phyloP scores from a whole-genome alignment of 106 monocot genomes.

The Amphibolis antarctica region DNA sequence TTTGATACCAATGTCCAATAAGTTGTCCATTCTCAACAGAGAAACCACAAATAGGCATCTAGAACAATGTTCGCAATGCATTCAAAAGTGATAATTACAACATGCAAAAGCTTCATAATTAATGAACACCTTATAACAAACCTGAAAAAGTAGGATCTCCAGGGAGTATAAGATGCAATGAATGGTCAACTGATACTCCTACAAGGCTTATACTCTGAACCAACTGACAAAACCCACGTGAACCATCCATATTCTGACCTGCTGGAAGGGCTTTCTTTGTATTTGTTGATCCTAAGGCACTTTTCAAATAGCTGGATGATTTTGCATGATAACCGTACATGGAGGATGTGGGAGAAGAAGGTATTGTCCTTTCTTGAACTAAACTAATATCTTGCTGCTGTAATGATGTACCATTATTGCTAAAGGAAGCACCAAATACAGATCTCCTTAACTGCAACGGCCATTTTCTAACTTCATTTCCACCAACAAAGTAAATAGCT shows the following conservation, averaged over 20 bases:
- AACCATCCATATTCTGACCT: constrained; percentile 38
- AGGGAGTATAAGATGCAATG: constrained; percentile 60
- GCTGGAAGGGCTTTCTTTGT: constrained; percentile 52
- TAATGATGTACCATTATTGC: constrained; percentile 36
- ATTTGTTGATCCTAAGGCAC: constrained; percentile 40
- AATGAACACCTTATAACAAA: too few relatives aligned
- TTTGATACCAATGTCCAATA: too few relatives aligned
- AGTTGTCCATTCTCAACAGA: too few relatives aligned
- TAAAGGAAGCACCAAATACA: constrained; percentile 32
- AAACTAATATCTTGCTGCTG: constrained; percentile 67
- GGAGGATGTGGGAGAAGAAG: constrained; percentile 64
- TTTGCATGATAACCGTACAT: constrained; percentile 74
- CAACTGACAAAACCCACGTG: constrained; percentile 56
- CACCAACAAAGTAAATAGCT: constrained; percentile 84
- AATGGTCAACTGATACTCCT: constrained; percentile 67
- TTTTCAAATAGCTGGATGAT: constrained; percentile 56
- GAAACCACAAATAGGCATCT: too few relatives aligned
- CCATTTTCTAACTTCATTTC: constrained; percentile 93
- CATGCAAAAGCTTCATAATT: too few relatives aligned
- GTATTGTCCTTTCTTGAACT: constrained; percentile 66
- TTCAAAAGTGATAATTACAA: too few relatives aligned
- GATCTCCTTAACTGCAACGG: constrained; percentile 71
- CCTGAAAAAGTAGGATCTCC: constrained; percentile 49
- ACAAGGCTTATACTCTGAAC: constrained; percentile 87
- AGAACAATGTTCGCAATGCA: too few relatives aligned